These are phyloP conservation scores for Amphirosellinia nigrospora DNA, from an alignment of 495 filamentous ascomycete species.

Conservation along the genomic window DNA sequence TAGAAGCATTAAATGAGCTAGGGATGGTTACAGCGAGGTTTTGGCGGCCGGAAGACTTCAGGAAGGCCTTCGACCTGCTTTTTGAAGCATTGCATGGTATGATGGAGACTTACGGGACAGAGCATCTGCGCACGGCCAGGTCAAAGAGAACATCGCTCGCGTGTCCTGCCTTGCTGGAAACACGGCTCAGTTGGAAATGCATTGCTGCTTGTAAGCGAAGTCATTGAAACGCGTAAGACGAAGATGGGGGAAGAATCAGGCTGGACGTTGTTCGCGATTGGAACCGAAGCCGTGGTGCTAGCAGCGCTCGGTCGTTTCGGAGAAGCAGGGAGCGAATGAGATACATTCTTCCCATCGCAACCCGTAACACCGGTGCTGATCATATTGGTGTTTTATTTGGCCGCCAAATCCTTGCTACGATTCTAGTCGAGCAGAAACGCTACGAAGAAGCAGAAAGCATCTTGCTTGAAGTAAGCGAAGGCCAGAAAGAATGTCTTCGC, in stretches of 20 bases:
- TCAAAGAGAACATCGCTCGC: slow-evolving; percentile 1
- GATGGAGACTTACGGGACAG: background rate
- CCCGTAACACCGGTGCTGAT: background rate
- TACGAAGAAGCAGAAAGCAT: background rate
- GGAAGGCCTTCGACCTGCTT: background rate
- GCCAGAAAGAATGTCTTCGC: background rate
- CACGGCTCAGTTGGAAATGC: background rate
- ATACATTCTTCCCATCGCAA: background rate
- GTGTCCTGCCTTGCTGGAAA: background rate
- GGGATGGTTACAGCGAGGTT: background rate
- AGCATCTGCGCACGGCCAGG: background rate
- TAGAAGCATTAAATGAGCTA: slow-evolving; percentile 4
- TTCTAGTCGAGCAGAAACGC: background rate
- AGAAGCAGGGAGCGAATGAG: background rate
- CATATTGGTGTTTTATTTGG: slow-evolving; percentile 9
- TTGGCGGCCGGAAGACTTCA: background rate
- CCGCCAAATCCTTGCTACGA: background rate
- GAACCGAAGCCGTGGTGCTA: background rate
- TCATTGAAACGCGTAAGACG: slow-evolving; percentile 21
- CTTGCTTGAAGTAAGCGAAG: background rate
- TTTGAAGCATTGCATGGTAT: background rate
- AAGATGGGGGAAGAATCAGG: background rate
- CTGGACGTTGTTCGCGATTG: background rate
- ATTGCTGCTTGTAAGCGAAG: slow-evolving; percentile 23
- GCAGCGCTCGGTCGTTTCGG: background rate